Conservation (phyloP, 495 filamentous ascomycete genomes). For the Sordaria brevicollis region DNA sequence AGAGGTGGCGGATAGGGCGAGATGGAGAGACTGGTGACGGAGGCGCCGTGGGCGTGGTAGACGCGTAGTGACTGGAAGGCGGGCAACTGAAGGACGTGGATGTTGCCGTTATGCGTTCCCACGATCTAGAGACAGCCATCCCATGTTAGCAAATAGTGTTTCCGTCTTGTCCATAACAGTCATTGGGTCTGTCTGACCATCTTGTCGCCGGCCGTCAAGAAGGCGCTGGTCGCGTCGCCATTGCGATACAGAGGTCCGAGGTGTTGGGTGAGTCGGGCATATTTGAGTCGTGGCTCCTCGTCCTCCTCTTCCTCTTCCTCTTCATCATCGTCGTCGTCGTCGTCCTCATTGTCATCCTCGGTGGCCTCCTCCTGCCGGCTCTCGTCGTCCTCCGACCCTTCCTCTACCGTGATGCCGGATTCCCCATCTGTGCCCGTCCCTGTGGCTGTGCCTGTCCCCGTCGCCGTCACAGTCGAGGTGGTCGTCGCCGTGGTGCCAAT, state of each 20-base stretch:
- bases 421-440: background rate
- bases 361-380: conserved; percentile 12
- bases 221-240: conserved; percentile 86
- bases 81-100: conserved; percentile 79
- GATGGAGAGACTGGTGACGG: conserved; percentile 77
- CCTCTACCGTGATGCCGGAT: background rate
- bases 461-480: background rate
- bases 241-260: conserved; percentile 78
- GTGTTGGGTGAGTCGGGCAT: conserved; percentile 71
- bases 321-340: conserved; percentile 45
- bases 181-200: conserved; percentile 51
- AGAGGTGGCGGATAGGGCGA: conserved; percentile 80
- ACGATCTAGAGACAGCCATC: conserved; percentile 50
- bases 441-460: background rate
- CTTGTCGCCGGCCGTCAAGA: conserved; percentile 86
- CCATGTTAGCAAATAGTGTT: background rate
- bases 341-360: conserved; percentile 27
- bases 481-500: background rate
- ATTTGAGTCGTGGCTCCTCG: conserved; percentile 93
- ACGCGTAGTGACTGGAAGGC: conserved; percentile 65
- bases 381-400: conserved; percentile 3
- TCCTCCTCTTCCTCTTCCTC: conserved; percentile 82
- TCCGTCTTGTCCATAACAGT: background rate
- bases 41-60: conserved; percentile 87
- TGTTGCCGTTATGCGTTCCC: conserved; percentile 94